A percentile compares a stretch with the other conserved stretches of the same genome.
Conservation (phyloP, 2,329 filamentous ascomycete species). For the Stachybotrys chlorohalonatus region DNA sequence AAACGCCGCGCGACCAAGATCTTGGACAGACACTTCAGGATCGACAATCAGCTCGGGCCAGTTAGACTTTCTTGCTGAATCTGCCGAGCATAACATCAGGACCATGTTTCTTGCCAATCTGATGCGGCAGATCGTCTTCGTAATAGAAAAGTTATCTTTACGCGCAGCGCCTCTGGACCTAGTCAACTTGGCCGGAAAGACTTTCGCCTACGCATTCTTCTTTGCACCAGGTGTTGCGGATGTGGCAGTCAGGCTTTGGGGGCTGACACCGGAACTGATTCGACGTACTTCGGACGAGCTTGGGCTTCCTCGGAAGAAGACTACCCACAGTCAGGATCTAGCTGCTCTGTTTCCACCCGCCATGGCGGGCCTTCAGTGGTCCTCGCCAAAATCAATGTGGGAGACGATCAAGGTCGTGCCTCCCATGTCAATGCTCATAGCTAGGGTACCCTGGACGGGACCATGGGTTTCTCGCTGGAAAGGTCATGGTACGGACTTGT, state of each 20-base stretch:
- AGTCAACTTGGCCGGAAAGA: slow-evolving; percentile 82
- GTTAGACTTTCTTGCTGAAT: slow-evolving; percentile 44
- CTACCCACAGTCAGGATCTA: slow-evolving; percentile 54
- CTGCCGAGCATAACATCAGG: slow-evolving; percentile 78
- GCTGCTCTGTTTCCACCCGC: slow-evolving; percentile 59
- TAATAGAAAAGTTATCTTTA: slow-evolving; percentile 82
- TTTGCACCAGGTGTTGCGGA: slow-evolving; percentile 84
- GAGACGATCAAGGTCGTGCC: slow-evolving; percentile 56
- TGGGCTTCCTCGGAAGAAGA: slow-evolving; percentile 47
- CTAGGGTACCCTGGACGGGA: slow-evolving; percentile 74
- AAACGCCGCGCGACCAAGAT: slow-evolving; percentile 34
- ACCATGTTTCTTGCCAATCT: slow-evolving; percentile 81
- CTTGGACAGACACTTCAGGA: slow-evolving; percentile 41
- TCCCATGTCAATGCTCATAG: slow-evolving; percentile 55
- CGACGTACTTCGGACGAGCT: slow-evolving; percentile 64
- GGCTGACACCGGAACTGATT: slow-evolving; percentile 57
- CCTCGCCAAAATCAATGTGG: slow-evolving; percentile 37
- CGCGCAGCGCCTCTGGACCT: slow-evolving; percentile 57
- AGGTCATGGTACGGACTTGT: slow-evolving; percentile 78
- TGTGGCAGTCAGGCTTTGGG: slow-evolving; percentile 75
- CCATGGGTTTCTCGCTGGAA: slow-evolving; percentile 81
- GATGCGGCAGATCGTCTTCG: slow-evolving; percentile 72
- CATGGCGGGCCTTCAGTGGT: slow-evolving; percentile 50
- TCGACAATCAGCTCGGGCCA: slow-evolving; percentile 62
- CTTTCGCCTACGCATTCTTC: slow-evolving; percentile 87